Percentiles rank a stretch among this genome's conserved stretches.
phyloP scores from a whole-genome alignment of 768 basidiomycete species.

The Calocera viscosa region DNA sequence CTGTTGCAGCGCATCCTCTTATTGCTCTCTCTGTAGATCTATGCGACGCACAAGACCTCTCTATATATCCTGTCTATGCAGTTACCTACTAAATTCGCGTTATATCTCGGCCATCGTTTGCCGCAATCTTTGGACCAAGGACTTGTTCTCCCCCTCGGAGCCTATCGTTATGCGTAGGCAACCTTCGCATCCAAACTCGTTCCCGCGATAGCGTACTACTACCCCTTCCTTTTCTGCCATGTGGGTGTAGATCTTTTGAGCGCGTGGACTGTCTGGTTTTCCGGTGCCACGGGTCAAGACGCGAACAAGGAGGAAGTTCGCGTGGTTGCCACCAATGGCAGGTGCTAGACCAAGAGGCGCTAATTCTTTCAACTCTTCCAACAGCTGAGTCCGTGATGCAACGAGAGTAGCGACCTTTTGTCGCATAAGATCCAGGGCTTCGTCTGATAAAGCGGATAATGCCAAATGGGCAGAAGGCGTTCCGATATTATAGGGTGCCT shows the following conservation, averaged over 20 bases:
- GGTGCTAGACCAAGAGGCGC: constrained; percentile 44
- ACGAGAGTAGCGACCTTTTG: constrained; percentile 48
- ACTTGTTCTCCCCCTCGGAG: constrained; percentile 61
- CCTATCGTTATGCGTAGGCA: constrained; percentile 87
- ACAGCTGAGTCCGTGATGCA: constrained; percentile 44
- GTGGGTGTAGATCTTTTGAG: constrained; percentile 54
- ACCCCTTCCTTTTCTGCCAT: constrained; percentile 78
- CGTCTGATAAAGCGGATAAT: constrained; percentile 56
- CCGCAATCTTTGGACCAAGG: constrained; percentile 43
- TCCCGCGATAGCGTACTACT: constrained; percentile 81
- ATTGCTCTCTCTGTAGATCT: neutral
- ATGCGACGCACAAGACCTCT: neutral
- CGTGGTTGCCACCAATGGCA: constrained; percentile 68
- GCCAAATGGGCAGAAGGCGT: constrained; percentile 79
- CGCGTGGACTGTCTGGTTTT: constrained; percentile 49
- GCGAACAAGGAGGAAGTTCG: constrained; percentile 82
- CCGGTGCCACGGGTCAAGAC: constrained; percentile 40
- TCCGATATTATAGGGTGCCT: constrained; percentile 96
- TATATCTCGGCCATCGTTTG: constrained; percentile 17
- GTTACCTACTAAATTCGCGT: neutral
- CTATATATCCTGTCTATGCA: neutral
- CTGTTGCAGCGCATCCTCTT: neutral
- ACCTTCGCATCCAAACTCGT: constrained; percentile 72
- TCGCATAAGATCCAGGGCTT: constrained; percentile 52
- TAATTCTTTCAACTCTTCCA: constrained; percentile 34